Evolutionary conservation across 371 early-diverging fungal genomes (phyloP), one percentile per base, ranked within the genome.

Genomic region (Mucor circinelloides): DNA sequence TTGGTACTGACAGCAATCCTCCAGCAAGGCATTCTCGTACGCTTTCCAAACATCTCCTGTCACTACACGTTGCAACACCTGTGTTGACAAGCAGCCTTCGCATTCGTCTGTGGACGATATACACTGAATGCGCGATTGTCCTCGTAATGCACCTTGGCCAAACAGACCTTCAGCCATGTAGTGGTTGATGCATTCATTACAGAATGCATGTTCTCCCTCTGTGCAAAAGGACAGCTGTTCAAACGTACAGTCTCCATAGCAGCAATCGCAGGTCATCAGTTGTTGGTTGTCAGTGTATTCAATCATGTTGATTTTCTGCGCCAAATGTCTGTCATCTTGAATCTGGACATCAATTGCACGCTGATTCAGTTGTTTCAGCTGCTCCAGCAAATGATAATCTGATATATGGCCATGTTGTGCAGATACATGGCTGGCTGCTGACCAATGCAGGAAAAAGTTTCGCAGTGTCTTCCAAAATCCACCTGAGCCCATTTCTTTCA

Each of bases 131-230:
- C 81, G 63, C 4, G 71, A 46, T 27, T 68, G 71, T 3, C 82
- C 86, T 7, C 86, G 78, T 42, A 90, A 57, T n/a, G 72, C 55
- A 2, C 86, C 89, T 64, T 86, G 85, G 2, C 87, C 89, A 72
- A 85, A 88, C 12, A 88, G 55, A 0, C 86, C 85, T 66, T 85
- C 88, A 6, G 75, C 64, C 3, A 89, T 67, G 36, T 75, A 82
- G 8, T 63, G 76, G 6, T 58, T 60, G 8, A 89, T 63, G 64
- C 89, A 85, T 1, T 64, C 72, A 46, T 79, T 69, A 68, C 87
- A 87, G 63, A 85, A 88, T 36, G 84, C 62, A 63, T 89, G 89
- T 0, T 67, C 65, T 2, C 84, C 88, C 60, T 85, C 74, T 42
- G 71, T 77, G 67, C 89, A 89, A 66, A 73, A 73, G 6, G 64